Evolutionary conservation across 78 protist species (phyloP).

Genomic region (Dictyostelium citrinum): DNA sequence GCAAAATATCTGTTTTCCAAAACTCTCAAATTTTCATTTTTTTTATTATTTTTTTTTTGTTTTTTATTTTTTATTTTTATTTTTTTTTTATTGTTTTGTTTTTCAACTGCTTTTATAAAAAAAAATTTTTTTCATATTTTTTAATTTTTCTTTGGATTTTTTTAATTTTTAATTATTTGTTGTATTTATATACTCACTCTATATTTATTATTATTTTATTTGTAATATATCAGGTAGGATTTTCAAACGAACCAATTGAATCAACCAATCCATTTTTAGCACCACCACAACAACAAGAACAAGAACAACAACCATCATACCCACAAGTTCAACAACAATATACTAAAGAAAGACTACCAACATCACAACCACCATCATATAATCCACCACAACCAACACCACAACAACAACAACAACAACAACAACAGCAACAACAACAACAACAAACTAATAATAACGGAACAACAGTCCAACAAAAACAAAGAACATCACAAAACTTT

Average conservation of each 20-base stretch:
- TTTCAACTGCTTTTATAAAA: not conserved
- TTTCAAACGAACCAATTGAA: conserved; percentile 35
- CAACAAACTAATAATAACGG: conserved; percentile 6
- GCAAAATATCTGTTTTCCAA: not conserved
- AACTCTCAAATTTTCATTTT: not conserved
- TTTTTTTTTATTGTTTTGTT: not conserved
- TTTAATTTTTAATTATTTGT: not conserved
- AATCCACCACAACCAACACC: conserved; percentile 16
- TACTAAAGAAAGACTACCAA: not conserved
- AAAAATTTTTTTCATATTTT: not conserved
- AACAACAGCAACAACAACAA: conserved; percentile 12
- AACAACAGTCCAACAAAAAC: not conserved
- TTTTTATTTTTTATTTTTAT: not conserved
- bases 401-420: not conserved
- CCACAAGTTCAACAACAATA: not conserved
- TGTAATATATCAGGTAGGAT: conserved; percentile 11
- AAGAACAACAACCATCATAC: conserved; percentile 12
- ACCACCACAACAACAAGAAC: not conserved
- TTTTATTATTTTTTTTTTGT: not conserved
- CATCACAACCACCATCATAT: not conserved
- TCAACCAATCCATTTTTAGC: conserved; percentile 43
- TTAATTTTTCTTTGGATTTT: not conserved
- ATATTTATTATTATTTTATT: not conserved
- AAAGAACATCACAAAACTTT: not conserved
- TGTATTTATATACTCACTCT: not conserved